Conservation (phyloP, 148 eudicot genomes). For the Rhododendron henanense region DNA sequence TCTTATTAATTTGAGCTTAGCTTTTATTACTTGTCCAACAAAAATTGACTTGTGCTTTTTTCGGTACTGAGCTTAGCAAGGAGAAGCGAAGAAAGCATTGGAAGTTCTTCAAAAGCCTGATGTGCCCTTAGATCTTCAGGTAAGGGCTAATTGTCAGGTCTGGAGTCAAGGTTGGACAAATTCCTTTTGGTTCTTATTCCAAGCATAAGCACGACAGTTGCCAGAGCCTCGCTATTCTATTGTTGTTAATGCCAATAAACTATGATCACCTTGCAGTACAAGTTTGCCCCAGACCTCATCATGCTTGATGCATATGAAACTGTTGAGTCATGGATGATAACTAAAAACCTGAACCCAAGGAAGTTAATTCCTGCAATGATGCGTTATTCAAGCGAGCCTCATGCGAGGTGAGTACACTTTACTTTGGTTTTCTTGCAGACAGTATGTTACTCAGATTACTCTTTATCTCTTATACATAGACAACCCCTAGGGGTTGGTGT, state of each 20-base stretch:
- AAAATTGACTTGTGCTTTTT: not conserved
- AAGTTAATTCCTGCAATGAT: constrained; percentile 98
- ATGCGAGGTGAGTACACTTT: constrained; percentile 64
- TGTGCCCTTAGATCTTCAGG: constrained; percentile 82
- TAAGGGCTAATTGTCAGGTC: constrained; percentile 18
- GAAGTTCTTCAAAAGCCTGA: constrained; percentile 85
- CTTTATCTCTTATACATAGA: not conserved
- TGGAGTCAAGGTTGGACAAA: constrained; percentile 3
- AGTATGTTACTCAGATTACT: not conserved
- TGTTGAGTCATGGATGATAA: constrained; percentile 97
- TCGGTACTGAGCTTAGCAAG: constrained; percentile 54
- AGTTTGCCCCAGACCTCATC: constrained; percentile 97
- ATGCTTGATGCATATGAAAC: constrained; percentile 99
- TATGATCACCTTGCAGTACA: constrained; percentile 58
- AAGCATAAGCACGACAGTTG: not conserved
- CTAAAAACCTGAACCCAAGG: constrained; percentile 77
- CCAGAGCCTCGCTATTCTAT: not conserved
- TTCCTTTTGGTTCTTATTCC: not conserved
- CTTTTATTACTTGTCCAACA: not conserved
- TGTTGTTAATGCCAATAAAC: not conserved
- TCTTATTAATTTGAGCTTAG: not conserved
- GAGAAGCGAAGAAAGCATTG: constrained; percentile 96
- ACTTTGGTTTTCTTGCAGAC: not conserved
- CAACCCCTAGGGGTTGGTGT: not conserved
- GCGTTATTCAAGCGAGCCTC: constrained; percentile 98